phyloP scores from a whole-genome alignment of 202 grass and related monocot species.

The Setaria italica region DNA sequence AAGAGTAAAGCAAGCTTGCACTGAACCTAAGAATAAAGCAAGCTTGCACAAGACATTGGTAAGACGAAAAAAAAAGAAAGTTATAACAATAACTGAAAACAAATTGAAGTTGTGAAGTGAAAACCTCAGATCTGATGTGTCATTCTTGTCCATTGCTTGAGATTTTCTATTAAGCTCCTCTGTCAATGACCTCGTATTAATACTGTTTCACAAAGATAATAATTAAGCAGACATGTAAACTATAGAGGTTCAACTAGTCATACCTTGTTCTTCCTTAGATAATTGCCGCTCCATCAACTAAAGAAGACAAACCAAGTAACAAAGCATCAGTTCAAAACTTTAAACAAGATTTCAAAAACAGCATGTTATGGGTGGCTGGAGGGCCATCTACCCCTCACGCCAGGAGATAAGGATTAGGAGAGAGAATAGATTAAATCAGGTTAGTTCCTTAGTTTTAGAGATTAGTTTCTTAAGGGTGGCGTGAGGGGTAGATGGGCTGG shows the following conservation, averaged over 20 bases:
- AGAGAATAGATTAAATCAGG: too few species aligned
- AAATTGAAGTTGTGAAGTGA: slow-evolving; percentile 22
- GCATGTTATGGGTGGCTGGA: too few species aligned
- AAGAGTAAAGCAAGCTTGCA: slow-evolving; percentile 28
- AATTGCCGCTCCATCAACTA: slow-evolving; percentile 85
- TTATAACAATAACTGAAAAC: slow-evolving; percentile 34
- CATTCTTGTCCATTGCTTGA: slow-evolving; percentile 79
- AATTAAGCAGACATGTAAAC: slow-evolving; percentile 17
- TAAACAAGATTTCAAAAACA: slow-evolving; percentile 31
- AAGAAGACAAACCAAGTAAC: slow-evolving; percentile 40
- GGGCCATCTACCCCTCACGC: too few species aligned
- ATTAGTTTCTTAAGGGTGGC: too few species aligned
- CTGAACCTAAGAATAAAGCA: not conserved
- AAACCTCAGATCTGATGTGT: slow-evolving; percentile 80
- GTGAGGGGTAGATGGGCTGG: too few species aligned
- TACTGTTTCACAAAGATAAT: slow-evolving; percentile 37
- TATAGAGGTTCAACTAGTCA: slow-evolving; percentile 29
- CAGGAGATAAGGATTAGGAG: too few species aligned
- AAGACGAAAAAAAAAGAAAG: not conserved
- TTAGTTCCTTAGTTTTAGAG: too few species aligned
- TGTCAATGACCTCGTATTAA: slow-evolving; percentile 44
- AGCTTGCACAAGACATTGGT: slow-evolving; percentile 27
- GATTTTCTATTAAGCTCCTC: slow-evolving; percentile 75
- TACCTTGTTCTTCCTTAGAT: slow-evolving; percentile 92
- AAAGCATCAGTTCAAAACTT: slow-evolving; percentile 46